Percentiles rank a stretch among this genome's conserved stretches.
Conservation (phyloP, 371 early-diverging fungal genomes). For the Basidiobolus meristosporus region DNA sequence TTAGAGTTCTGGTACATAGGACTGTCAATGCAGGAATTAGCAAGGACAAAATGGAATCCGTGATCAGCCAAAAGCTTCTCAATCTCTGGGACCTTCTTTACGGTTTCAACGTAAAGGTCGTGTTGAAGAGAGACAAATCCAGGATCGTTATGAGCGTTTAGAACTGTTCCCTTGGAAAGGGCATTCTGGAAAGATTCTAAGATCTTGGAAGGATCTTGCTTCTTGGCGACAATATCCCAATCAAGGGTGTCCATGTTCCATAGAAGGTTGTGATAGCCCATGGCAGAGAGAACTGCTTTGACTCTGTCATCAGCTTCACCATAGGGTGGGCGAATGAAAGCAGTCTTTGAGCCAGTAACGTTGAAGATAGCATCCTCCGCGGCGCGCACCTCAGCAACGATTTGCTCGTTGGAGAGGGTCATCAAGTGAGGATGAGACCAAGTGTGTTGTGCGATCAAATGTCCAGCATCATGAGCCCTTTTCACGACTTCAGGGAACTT, state of each 20-base stretch:
- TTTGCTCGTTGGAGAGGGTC: constrained; percentile 2
- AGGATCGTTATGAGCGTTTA: background rate
- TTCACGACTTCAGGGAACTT: constrained; percentile 11
- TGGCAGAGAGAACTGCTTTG: background rate
- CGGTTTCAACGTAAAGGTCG: background rate
- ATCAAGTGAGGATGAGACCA: constrained; percentile 19
- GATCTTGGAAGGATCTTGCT: background rate
- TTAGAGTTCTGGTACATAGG: no score
- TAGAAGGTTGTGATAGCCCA: constrained; percentile 1
- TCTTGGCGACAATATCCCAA: background rate
- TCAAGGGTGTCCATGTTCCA: constrained; percentile 1
- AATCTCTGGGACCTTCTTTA: no score
- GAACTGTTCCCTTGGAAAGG: background rate
- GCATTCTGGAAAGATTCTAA: background rate
- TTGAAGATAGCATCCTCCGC: constrained; percentile 11
- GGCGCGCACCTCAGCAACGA: constrained; percentile 10
- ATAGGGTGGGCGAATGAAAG: constrained; percentile 21
- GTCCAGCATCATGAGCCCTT: constrained; percentile 17
- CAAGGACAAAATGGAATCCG: no score
- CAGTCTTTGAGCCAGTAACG: constrained; percentile 11
- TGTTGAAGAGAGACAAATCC: constrained; percentile 1
- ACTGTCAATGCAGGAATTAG: no score
- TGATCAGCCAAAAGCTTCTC: no score
- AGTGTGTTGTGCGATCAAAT: constrained; percentile 29
- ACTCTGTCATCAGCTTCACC: constrained; percentile 3